phyloP scores from a whole-genome alignment of 176 grass and related monocot species.

The Zea luxurians region DNA sequence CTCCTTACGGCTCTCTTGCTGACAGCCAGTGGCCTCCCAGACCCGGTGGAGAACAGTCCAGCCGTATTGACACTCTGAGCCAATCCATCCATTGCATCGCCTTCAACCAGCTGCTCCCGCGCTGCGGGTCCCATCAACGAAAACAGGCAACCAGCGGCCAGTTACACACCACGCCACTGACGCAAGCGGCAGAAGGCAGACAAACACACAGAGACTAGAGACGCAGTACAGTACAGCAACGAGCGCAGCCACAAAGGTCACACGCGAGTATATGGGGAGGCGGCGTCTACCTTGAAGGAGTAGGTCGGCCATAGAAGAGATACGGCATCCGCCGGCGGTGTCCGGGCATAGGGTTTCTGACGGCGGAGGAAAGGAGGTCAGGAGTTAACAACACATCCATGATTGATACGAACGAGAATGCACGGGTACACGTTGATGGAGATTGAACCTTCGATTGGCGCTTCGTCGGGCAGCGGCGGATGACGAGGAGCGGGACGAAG shows the following conservation, averaged over 20 bases:
- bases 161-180: not conserved
- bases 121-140: slow-evolving; percentile 17
- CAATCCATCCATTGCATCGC: not conserved
- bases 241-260: not conserved
- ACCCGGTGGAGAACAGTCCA: slow-evolving; percentile 41
- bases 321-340: not conserved
- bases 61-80: not conserved
- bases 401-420: not conserved
- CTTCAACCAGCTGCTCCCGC: slow-evolving; percentile 8
- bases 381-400: not conserved
- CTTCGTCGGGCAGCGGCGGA: not conserved
- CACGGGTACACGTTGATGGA: not conserved
- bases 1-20: slow-evolving; percentile 31
- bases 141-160: not conserved
- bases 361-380: not conserved
- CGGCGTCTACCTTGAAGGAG: slow-evolving; percentile 23
- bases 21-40: slow-evolving; percentile 26
- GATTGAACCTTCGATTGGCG: not conserved
- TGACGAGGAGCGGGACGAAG: not conserved
- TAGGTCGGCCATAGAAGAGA: slow-evolving; percentile 46
- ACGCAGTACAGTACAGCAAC: not conserved
- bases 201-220: not conserved
- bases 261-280: not conserved
- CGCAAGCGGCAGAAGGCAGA: not conserved
- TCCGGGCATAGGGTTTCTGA: slow-evolving; percentile 35